Evolutionary conservation across 495 filamentous ascomycete species (phyloP), one percentile per base, ranked within the genome.

Genomic region (Hyaloscypha variabilis): DNA sequence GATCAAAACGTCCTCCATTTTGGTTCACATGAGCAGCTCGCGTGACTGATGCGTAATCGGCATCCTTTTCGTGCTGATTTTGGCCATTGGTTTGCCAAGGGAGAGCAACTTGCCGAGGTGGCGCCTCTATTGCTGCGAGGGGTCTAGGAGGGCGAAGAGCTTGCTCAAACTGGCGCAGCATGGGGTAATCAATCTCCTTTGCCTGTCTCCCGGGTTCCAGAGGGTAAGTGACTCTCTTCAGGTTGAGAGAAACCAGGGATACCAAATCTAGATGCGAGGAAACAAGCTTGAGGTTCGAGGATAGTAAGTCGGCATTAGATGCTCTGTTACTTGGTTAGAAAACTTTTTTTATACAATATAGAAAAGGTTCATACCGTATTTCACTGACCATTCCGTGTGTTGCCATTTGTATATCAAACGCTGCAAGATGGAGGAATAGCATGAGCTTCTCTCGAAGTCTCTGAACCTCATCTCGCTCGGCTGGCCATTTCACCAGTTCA

Each of bases 131-230:
- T 13, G 25, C 58, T n/a, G 17, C 24, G 19, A 66, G 29, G 13
- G 64, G 57, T 24, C 29, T 29, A 2, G 64, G 58, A 42, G 25
- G 58, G n/a, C 25, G 46, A 8, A 66, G 36, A 21, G 64, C 64
- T 46, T 58, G 46, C 8, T 66, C 64, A 42, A 66, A 57, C 49
- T 61, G 58, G 2, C 64, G 64, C 0, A 66, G 58, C 14, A 66
- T 62, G n/a, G 64, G 58, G 25, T 66, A 61, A 31, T 66, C 64
- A 56, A 66, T 62, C 58, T 66, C 58, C 14, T 55, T 30, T 25
- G 57, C 11, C 26, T 54, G 55, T 11, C 23, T 21, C 10, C 58
- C 51, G 11, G 6, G 24, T 23, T 56, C 64, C 14, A 66, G 24
- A 28, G 64, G 64, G 31, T 66, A 21, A 8, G 64, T 66, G n/a